phyloP scores from a whole-genome alignment of 495 filamentous ascomycete genomes.

The Xylaria grammica region DNA sequence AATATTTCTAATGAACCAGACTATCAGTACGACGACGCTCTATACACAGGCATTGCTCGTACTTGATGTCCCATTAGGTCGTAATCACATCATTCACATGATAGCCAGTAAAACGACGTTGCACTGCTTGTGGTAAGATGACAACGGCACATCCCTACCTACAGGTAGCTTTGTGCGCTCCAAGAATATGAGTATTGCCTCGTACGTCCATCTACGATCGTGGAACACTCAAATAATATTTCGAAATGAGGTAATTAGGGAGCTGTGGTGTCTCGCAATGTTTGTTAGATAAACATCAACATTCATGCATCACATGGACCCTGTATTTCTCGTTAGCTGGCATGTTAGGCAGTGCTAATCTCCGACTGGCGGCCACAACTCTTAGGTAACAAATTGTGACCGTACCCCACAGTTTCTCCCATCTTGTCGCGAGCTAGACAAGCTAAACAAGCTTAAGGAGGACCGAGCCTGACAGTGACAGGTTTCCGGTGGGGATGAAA shows the following conservation, averaged over 20 bases:
- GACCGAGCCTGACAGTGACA: neutral
- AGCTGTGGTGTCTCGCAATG: neutral
- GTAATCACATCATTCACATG: neutral
- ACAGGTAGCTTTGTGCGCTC: too few relatives aligned
- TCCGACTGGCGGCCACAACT: constrained; percentile 7
- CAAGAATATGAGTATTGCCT: too few relatives aligned
- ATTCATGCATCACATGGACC: neutral
- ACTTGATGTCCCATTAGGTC: neutral
- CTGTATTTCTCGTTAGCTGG: constrained; percentile 13
- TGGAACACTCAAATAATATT: neutral
- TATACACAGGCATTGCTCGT: neutral
- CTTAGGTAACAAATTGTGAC: neutral
- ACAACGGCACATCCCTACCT: too few relatives aligned
- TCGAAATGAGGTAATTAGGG: constrained; percentile 9
- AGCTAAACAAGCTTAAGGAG: neutral
- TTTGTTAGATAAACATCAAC: neutral
- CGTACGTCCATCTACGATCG: too few relatives aligned
- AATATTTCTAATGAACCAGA: neutral
- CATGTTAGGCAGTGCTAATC: constrained; percentile 10
- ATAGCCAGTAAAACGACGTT: neutral
- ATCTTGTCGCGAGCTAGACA: neutral
- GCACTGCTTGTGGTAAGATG: too few relatives aligned
- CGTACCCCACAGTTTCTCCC: constrained; percentile 16
- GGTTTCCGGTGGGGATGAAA: constrained; percentile 12
- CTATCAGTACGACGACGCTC: neutral